Base-by-base conservation (phyloP, 2,329 filamentous ascomycete species). In the Aspergillus thermomutatus region DNA sequence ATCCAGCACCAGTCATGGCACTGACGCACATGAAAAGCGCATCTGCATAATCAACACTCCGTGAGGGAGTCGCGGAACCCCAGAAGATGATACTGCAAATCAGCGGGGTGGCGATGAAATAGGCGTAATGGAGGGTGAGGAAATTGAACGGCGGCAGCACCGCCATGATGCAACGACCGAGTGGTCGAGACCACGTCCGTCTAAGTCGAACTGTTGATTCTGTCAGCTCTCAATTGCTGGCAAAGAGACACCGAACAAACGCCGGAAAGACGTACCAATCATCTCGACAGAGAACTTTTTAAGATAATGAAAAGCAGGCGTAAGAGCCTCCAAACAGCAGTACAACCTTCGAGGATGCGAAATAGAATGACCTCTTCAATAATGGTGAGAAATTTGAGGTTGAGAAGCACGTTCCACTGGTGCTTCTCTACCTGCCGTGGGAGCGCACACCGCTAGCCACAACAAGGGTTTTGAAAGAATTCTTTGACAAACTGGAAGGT, bases 1-100 rank as follows among this genome's bases (percentile, higher is more conserved):
- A 75, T 0, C 88, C 88, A 6, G 87, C 83, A 53, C 84, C 79
- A 6, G 86, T 88, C 76, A 90, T 86, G 46, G 87, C 86, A 54
- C 84, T 87, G 43, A 86, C 79, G 51, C 83, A 82, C 52, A 90
- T 72, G 68, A 90, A 90, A 17, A 90, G 70, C n/a, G 83, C 80
- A 66, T 90, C 87, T 40, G 80, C 80, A 70, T 86, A 90, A 48
- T 74, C 72, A 50, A 90, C 77, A 60, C 77, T 82, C 52, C 74
- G 69, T 19, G 72, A 66, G 0, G 83, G 82, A 1, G 77, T 77
- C 0, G 83, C 84, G 0, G 80, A 77, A 8, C 77, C 59, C 59
- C 72, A 90, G 65, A 89, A 86, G 52, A 90, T 79, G 56, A 83
- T 61, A 14, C 85, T 85, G 52, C 77, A 78, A 21, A 87, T 28